Evolutionary conservation across 2,329 filamentous ascomycete genomes (phyloP), one percentile per base, ranked within the genome.

Genomic region (Curvularia hawaiiensis): DNA sequence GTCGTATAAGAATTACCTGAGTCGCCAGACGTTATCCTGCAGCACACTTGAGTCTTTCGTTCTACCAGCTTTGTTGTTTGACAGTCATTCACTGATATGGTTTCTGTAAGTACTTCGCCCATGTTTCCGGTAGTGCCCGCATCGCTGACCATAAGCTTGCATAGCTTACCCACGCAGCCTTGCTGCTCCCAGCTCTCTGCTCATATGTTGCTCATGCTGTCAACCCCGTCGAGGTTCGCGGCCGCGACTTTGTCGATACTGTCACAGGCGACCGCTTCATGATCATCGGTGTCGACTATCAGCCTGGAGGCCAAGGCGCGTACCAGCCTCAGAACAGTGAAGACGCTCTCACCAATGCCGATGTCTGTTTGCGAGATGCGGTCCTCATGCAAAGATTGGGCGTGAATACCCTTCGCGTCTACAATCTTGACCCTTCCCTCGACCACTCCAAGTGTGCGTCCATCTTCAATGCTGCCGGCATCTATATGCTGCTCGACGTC

Each of bases 401-500:
- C 72, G 82, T 68, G 45, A 89, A 89, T 75, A 86, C 85, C 9
- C 85, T 88, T 64, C 85, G 86, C 58, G 81, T 85, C 52, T 89
- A 89, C 81, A 88, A 88, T 71, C 75, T 88, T 60, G 81, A 85
- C 61, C 84, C 85, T 18, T 76, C 77, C 3, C 72, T 84, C 56
- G 83, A 88, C 73, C 86, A 88, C 75, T 83, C 86, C 62, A 77
- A 83, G 57, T 88, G 86, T 70, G 84, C 82, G 57, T 84, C 81
- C 59, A 87, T 88, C 75, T 88, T 88, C 82, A 87, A 88, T 67
- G 80, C 81, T 3, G 85, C 84, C 30, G 86, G 86, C 52, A 88
- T 89, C 69, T 88, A 89, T 77, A 80, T 88, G 79, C 79, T 88
- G 52, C 75, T 88, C 45, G 86, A 89, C 62, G 86, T 89, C 72